These are phyloP conservation scores for Neolentinus lepideus DNA, from an alignment of 1,284 basidiomycete species.

Conservation along the genomic window DNA sequence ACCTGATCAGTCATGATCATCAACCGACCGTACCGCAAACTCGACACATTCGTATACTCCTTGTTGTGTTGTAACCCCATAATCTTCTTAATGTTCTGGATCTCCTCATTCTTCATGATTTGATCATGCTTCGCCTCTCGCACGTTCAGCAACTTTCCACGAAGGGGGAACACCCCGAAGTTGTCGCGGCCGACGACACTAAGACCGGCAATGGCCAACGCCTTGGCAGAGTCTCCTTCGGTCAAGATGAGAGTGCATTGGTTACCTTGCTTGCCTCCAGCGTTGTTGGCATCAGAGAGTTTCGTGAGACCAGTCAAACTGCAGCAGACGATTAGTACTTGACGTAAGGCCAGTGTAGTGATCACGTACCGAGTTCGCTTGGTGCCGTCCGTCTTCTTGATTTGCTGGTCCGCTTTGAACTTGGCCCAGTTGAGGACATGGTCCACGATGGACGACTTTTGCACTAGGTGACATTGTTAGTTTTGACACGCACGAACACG, in stretches of 20 bases:
- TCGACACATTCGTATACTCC: constrained; percentile 69
- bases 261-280: constrained; percentile 76
- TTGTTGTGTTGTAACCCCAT: constrained; percentile 94
- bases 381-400: constrained; percentile 95
- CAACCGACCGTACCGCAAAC: constrained; percentile 87
- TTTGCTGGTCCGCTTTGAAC: constrained; percentile 93
- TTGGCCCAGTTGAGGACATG: constrained; percentile 94
- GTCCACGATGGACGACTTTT: constrained; percentile 89
- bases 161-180: constrained; percentile 96
- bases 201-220: constrained; percentile 91
- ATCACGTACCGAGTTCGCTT: constrained; percentile 75
- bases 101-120: constrained; percentile 98
- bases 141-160: constrained; percentile 96
- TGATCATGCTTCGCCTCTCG: constrained; percentile 94
- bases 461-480: constrained; percentile 40
- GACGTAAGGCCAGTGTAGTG: not conserved
- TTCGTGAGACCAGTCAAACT: constrained; percentile 90
- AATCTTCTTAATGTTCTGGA: constrained; percentile 97
- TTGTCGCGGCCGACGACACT: constrained; percentile 94
- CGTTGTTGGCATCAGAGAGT: constrained; percentile 96
- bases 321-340: not conserved
- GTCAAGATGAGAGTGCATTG: constrained; percentile 96
- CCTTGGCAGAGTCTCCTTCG: constrained; percentile 99
- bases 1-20: constrained; percentile 99
- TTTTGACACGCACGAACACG: not conserved